phyloP scores from a whole-genome alignment of 257 asterid species.

The Vinca minor region DNA sequence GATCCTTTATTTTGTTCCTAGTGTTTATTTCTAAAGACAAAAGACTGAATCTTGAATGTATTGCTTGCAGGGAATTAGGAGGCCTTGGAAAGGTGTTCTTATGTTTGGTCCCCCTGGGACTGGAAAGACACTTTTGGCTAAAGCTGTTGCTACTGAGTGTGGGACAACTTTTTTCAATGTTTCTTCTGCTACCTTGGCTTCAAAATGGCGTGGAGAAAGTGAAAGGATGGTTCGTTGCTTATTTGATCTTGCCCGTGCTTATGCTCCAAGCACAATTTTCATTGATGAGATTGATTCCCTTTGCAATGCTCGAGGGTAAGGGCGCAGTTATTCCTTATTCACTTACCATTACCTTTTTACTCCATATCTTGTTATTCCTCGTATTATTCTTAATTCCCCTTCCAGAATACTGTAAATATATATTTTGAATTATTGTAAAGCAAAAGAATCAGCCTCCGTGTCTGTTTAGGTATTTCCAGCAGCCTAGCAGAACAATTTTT shows the following conservation, averaged over 20 bases:
- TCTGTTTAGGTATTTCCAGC: no score
- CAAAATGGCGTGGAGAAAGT: constrained; percentile 99
- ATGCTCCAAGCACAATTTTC: constrained; percentile 98
- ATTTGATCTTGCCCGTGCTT: constrained; percentile 96
- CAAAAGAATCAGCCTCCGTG: no score
- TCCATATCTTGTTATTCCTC: not conserved
- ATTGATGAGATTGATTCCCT: constrained; percentile 99
- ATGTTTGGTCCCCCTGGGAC: constrained; percentile 99
- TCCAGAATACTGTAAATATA: constrained; percentile 1
- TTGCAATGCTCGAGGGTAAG: constrained; percentile 98
- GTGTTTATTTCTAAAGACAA: not conserved
- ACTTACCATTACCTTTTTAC: not conserved
- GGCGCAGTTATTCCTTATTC: constrained; percentile 11
- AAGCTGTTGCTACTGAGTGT: constrained; percentile 99
- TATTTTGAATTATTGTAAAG: not conserved
- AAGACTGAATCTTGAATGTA: not conserved
- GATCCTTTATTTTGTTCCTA: not conserved
- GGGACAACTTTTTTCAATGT: constrained; percentile 97
- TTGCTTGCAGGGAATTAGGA: constrained; percentile 79
- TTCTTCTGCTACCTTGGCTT: constrained; percentile 98
- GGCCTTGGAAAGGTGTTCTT: constrained; percentile 99
- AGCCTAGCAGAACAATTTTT: no score
- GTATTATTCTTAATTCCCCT: no score
- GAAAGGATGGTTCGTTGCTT: constrained; percentile 98
- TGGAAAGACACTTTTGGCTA: constrained; percentile 97